Evolutionary conservation across 306 rosid species (phyloP), one percentile per base, ranked within the genome.

Genomic region (Cucumis hystrix): DNA sequence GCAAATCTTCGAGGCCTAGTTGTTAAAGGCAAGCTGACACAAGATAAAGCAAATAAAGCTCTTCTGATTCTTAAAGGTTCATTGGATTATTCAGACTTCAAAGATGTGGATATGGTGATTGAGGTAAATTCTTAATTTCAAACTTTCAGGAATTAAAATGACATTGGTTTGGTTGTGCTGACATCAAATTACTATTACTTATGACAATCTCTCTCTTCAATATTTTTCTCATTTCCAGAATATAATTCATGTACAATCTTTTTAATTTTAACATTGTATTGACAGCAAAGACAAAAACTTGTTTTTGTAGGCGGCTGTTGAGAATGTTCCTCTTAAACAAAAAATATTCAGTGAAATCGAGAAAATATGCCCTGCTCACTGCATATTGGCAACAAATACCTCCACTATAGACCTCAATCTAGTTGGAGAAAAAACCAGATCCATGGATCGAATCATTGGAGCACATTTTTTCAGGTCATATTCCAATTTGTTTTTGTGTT

Each of bases 381-480:
- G 98, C 82, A 87, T 91, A 75, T 87, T 96, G 83, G 93, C 98
- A 16, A 54, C 97, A 77, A 96, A 96, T 82, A 96, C 99, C 41
- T 92, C 98, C 21, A 92, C 98, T 21, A 89, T 96, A 79, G 92
- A 96, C 85, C 97, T 96, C 79, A 85, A 84, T 84, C 6, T 89
- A 80, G 65, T 96, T 76, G 94, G 99, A 75, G 86, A 89, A 79
- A 91, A 85, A 86, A 88, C 90, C 76, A 83, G 69, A 65, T 87
- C 96, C 79, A 88, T 84, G 57, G 97, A 92, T 83, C 92, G 98
- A 61, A 84, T 96, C 6, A 86, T 83, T 73, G 98, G 99, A 68
- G 99, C 99, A 80, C 99, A 96, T 78, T 96, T 96, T 91, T 96
- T 96, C 92, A 92, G 98, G 99, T 96, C 57, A 88, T 35, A 54